Conservation (phyloP, 495 filamentous ascomycete species). For the Penicillium verhagenii region DNA sequence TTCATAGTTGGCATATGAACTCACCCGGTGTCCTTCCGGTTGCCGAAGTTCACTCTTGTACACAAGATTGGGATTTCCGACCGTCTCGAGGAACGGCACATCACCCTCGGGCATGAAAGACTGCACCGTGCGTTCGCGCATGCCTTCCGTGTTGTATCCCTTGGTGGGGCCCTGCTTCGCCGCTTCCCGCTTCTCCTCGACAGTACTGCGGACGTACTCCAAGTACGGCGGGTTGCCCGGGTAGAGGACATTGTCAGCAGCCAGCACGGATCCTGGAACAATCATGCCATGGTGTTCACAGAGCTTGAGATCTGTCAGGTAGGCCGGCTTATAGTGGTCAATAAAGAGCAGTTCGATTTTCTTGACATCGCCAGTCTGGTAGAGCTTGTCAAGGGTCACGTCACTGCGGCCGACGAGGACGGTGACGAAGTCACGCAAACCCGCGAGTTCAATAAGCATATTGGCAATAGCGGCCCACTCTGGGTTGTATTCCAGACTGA, state of each 20-base stretch:
- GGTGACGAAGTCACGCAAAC: slow-evolving; percentile 61
- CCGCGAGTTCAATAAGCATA: slow-evolving; percentile 64
- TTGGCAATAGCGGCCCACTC: slow-evolving; percentile 64
- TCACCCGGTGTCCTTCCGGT: slow-evolving; percentile 49
- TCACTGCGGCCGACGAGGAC: slow-evolving; percentile 67
- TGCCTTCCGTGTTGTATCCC: slow-evolving; percentile 28
- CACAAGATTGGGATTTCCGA: slow-evolving; percentile 67
- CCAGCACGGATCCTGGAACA: slow-evolving; percentile 57
- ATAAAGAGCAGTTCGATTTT: slow-evolving; percentile 69
- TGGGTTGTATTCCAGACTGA: slow-evolving; percentile 65
- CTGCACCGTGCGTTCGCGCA: slow-evolving; percentile 27
- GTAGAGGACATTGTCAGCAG: slow-evolving; percentile 71
- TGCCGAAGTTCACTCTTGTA: slow-evolving; percentile 65
- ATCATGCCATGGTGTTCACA: slow-evolving; percentile 67
- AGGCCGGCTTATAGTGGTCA: slow-evolving; percentile 73
- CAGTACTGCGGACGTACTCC: slow-evolving; percentile 39
- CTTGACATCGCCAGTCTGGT: slow-evolving; percentile 48
- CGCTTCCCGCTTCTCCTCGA: slow-evolving; percentile 34
- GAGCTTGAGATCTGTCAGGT: slow-evolving; percentile 68
- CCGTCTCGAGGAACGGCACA: slow-evolving; percentile 42
- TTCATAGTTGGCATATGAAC: slow-evolving; percentile 8
- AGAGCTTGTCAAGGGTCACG: slow-evolving; percentile 54
- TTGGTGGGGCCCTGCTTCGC: slow-evolving; percentile 30
- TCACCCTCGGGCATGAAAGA: slow-evolving; percentile 36
- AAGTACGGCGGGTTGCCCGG: slow-evolving; percentile 77